Percentiles rank a stretch among this genome's conserved stretches.
Conservation (phyloP, 2,329 filamentous ascomycete species). For the Zymoseptoria tritici region DNA sequence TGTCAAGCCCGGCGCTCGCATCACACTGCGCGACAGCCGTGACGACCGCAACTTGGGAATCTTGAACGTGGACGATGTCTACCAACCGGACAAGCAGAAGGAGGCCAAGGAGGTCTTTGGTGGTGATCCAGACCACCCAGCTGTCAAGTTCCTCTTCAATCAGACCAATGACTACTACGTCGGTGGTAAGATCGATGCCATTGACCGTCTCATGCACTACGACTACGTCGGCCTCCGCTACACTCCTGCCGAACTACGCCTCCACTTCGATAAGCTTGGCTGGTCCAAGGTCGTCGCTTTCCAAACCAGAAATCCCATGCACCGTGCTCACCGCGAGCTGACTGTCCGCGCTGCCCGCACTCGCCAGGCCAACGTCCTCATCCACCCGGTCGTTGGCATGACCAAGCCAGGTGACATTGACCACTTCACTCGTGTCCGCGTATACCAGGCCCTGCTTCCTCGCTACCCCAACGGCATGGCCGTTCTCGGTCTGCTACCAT, state of each 20-base stretch:
- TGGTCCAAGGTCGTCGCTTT: conserved; percentile 97
- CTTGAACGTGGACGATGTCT: conserved; percentile 89
- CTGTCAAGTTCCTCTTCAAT: conserved; percentile 80
- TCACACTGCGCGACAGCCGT: conserved; percentile 89
- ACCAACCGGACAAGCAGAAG: conserved; percentile 84
- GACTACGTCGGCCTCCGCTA: conserved; percentile 96
- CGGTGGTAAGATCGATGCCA: conserved; percentile 90
- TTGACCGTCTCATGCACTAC: conserved; percentile 95
- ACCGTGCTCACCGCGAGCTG: conserved; percentile 94
- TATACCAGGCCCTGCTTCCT: conserved; percentile 93
- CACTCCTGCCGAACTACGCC: conserved; percentile 86
- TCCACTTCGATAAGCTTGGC: conserved; percentile 98
- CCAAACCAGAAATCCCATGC: conserved; percentile 99
- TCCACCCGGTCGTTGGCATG: conserved; percentile 95
- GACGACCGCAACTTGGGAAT: conserved; percentile 96
- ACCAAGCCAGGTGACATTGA: conserved; percentile 99
- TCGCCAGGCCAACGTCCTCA: conserved; percentile 96
- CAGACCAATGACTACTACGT: conserved; percentile 82
- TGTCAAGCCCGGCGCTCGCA: conserved; percentile 70
- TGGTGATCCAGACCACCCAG: conserved; percentile 78
- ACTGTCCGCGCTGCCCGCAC: conserved; percentile 93
- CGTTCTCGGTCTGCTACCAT: conserved; percentile 82
- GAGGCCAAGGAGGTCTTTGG: conserved; percentile 95
- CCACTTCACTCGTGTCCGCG: conserved; percentile 97
- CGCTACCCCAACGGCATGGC: conserved; percentile 99